Evolutionary conservation across 78 protist genomes (phyloP).

Genomic region (Cyanophora paradoxa): DNA sequence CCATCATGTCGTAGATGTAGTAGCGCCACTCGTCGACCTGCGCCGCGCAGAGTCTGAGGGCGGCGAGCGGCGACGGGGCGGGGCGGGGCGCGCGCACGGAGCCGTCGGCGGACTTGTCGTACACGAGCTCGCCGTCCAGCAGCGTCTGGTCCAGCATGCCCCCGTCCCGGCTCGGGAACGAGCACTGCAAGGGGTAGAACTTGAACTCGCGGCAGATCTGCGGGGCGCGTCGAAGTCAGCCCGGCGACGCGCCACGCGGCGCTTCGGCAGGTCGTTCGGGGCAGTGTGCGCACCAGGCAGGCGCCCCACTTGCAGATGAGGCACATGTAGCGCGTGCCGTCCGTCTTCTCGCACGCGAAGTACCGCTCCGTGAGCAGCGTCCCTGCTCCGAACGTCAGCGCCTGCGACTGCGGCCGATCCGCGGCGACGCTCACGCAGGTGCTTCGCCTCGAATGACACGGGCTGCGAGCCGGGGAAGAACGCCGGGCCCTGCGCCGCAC

Average conservation of each 20-base stretch:
- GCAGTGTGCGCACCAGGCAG: too few relatives aligned
- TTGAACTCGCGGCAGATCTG: slow-evolving; percentile 15
- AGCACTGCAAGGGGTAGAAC: background rate
- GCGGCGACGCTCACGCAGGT: background rate
- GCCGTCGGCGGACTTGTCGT: too few relatives aligned
- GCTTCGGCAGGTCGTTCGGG: too few relatives aligned
- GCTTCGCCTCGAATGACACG: slow-evolving; percentile 19
- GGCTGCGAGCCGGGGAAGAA: slow-evolving; percentile 44
- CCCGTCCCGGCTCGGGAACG: background rate
- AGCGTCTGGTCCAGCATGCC: background rate
- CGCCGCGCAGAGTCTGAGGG: too few relatives aligned
- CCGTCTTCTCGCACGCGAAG: slow-evolving; percentile 32
- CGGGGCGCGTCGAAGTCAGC: too few relatives aligned
- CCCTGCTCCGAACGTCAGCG: too few relatives aligned
- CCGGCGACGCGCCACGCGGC: too few relatives aligned
- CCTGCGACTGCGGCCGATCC: background rate
- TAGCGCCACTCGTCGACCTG: background rate
- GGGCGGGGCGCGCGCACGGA: too few relatives aligned
- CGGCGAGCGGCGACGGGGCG: too few relatives aligned
- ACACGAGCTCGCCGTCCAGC: slow-evolving; percentile 38
- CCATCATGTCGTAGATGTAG: slow-evolving; percentile 12
- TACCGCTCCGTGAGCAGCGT: background rate
- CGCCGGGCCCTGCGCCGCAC: background rate
- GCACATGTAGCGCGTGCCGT: slow-evolving; percentile 34
- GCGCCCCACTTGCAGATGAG: background rate